Percentiles rank a stretch among this genome's conserved stretches.
phyloP scores from a whole-genome alignment of 2,329 filamentous ascomycete species.

The Colletotrichum lini region DNA sequence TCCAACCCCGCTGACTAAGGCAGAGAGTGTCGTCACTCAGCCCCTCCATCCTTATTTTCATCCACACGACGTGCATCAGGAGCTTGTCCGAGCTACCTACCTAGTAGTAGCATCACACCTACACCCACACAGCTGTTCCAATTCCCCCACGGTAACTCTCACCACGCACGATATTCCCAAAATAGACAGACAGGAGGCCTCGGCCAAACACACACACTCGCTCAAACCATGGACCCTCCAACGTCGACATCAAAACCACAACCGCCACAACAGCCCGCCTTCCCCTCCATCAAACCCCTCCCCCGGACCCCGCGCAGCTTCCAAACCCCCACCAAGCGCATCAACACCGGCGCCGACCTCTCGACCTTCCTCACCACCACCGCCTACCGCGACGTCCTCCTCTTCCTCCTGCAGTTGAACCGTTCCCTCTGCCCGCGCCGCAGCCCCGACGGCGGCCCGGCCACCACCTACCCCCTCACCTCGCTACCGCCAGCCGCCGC shows the following conservation, averaged over 20 bases:
- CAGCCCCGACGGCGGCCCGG: slow-evolving; percentile 53
- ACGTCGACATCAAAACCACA: neutral
- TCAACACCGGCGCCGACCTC: slow-evolving; percentile 89
- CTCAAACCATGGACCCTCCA: slow-evolving; percentile 28
- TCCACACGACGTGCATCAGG: neutral
- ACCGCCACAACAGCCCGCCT: slow-evolving; percentile 10
- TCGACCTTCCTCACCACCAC: slow-evolving; percentile 82
- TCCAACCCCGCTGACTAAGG: slow-evolving; percentile 12
- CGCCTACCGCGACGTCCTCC: slow-evolving; percentile 89
- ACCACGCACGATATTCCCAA: neutral
- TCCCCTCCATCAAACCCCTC: slow-evolving; percentile 60
- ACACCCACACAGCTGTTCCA: neutral
- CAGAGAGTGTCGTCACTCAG: slow-evolving; percentile 6
- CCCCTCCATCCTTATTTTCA: slow-evolving; percentile 7
- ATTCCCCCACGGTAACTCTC: neutral
- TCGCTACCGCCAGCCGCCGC: slow-evolving; percentile 56
- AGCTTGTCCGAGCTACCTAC: slow-evolving; percentile 13
- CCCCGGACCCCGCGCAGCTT: slow-evolving; percentile 71
- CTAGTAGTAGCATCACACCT: neutral
- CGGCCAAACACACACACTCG: neutral
- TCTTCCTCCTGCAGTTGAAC: slow-evolving; percentile 92
- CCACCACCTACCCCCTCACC: slow-evolving; percentile 59
- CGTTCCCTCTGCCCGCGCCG: slow-evolving; percentile 84
- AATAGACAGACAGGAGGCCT: neutral
- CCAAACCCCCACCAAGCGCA: slow-evolving; percentile 79